Conservation (phyloP, 23 red algal species). For the Rhodosorus marinus region DNA sequence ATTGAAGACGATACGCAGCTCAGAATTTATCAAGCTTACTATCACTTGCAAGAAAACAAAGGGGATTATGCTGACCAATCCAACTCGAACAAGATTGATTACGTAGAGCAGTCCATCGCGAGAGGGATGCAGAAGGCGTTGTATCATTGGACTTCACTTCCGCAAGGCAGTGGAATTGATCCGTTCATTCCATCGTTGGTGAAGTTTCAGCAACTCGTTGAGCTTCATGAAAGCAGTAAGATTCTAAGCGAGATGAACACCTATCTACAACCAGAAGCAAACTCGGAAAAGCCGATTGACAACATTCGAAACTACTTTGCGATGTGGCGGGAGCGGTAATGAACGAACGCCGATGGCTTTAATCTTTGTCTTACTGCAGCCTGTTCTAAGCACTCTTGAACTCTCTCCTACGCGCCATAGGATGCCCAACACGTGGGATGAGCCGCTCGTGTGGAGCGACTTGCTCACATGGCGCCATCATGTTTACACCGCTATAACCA, state of each 20-base stretch:
- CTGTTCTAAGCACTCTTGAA: no score
- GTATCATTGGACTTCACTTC: conserved; percentile 27
- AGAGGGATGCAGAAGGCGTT: conserved; percentile 27
- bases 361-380: no score
- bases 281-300: conserved; percentile 55
- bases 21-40: conserved; percentile 60
- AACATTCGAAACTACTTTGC: conserved; percentile 52
- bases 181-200: conserved; percentile 16
- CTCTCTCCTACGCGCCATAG: no score
- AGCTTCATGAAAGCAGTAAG: conserved; percentile 57
- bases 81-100: conserved; percentile 32
- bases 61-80: conserved; percentile 27
- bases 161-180: conserved; percentile 22
- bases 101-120: conserved; percentile 19
- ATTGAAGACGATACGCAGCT: conserved; percentile 54
- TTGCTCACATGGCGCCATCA: conserved; percentile 81
- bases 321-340: conserved; percentile 73
- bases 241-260: conserved; percentile 79
- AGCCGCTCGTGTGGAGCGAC: conserved; percentile 60
- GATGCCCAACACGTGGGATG: conserved; percentile 21
- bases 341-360: conserved; percentile 20
- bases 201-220: conserved; percentile 78
- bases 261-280: background rate
- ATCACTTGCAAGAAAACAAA: conserved; percentile 89
- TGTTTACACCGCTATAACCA: conserved; percentile 60